These are phyloP conservation scores for Hanseniaspora guilliermondii DNA, from an alignment of 805 yeast species.

Conservation along the genomic window DNA sequence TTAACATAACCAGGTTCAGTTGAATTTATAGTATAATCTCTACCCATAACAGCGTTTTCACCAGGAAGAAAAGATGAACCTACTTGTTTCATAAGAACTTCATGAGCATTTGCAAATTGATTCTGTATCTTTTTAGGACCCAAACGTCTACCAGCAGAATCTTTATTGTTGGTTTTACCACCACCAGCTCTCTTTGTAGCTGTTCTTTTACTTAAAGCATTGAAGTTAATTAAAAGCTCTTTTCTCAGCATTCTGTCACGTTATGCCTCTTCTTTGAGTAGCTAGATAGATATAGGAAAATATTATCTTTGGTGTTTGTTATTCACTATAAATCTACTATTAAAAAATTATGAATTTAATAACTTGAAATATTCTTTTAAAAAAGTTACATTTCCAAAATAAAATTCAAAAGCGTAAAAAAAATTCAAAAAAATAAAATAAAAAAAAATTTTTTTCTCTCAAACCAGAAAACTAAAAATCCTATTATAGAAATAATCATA, in stretches of 20 bases:
- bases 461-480: too few relatives aligned
- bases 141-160: slow-evolving; percentile 86
- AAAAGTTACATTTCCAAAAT: too few relatives aligned
- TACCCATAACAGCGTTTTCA: slow-evolving; percentile 78
- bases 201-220: slow-evolving; percentile 23
- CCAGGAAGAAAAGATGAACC: slow-evolving; percentile 95
- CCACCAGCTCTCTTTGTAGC: slow-evolving; percentile 94
- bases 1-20: slow-evolving; percentile 86
- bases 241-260: background rate
- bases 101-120: slow-evolving; percentile 58
- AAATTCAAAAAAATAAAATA: too few relatives aligned
- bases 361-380: too few relatives aligned
- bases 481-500: too few relatives aligned
- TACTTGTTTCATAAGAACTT: slow-evolving; percentile 83
- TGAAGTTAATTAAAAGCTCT: background rate
- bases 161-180: slow-evolving; percentile 85
- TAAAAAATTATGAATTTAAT: too few relatives aligned
- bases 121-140: slow-evolving; percentile 87
- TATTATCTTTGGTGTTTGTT: background rate
- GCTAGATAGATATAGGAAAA: too few relatives aligned
- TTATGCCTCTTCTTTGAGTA: too few relatives aligned
- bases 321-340: too few relatives aligned
- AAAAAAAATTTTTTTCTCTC: too few relatives aligned
- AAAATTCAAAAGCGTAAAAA: too few relatives aligned
- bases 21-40: slow-evolving; percentile 86